phyloP scores from a whole-genome alignment of 106 monocot species.

The Amphibolis antarctica region DNA sequence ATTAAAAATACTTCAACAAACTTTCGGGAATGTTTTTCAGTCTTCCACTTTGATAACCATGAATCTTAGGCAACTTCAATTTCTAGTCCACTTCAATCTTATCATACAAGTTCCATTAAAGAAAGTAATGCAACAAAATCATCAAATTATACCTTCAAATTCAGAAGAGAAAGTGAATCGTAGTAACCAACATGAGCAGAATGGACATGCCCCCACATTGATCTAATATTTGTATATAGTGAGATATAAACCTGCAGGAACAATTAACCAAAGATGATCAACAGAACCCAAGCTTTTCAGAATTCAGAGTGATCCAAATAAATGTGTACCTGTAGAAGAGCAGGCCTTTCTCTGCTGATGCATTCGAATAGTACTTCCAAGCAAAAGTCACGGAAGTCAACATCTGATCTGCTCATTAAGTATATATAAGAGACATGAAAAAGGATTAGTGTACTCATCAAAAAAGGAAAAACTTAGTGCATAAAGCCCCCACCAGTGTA shows the following conservation, averaged over 20 bases:
- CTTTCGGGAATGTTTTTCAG: too few species aligned
- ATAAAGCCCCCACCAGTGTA: too few species aligned
- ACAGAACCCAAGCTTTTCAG: neutral
- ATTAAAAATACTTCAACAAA: too few species aligned
- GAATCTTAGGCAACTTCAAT: too few species aligned
- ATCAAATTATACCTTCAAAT: slow-evolving; percentile 44
- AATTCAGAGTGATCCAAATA: too few species aligned
- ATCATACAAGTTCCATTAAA: too few species aligned
- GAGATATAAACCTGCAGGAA: slow-evolving; percentile 62
- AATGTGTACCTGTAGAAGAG: slow-evolving; percentile 59
- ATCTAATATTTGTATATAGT: slow-evolving; percentile 57
- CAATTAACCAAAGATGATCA: neutral
- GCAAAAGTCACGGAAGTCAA: slow-evolving; percentile 78
- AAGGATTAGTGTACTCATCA: too few species aligned
- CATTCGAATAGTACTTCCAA: slow-evolving; percentile 94
- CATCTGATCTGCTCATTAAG: slow-evolving; percentile 46
- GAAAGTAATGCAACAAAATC: neutral
- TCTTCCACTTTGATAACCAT: too few species aligned
- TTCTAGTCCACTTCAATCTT: too few species aligned
- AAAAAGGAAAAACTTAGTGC: too few species aligned
- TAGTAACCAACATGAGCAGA: slow-evolving; percentile 26
- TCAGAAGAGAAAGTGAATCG: slow-evolving; percentile 75
- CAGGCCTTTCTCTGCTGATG: slow-evolving; percentile 85
- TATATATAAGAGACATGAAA: neutral
- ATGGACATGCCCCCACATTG: slow-evolving; percentile 62